A percentile compares a stretch with the other conserved stretches of the same genome.
These are phyloP conservation scores for Penicillium sp. DNA, from an alignment of 2,329 filamentous ascomycete species.

Conservation along the genomic window DNA sequence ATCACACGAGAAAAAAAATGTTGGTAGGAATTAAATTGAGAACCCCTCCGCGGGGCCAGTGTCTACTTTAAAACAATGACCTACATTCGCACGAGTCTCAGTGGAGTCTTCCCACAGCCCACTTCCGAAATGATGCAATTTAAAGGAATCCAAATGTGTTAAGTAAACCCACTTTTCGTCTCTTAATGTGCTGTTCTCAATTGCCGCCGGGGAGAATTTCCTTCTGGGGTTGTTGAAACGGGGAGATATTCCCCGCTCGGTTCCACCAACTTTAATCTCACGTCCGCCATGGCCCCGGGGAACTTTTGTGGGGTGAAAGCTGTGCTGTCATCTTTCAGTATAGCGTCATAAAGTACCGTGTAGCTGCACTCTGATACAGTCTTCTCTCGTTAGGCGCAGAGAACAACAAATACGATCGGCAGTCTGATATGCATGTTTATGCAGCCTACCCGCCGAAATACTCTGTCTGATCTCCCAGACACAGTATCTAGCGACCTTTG, in stretches of 20 bases:
- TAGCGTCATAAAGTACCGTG: not conserved
- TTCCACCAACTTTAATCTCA: not conserved
- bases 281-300: not conserved
- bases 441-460: not conserved
- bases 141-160: not conserved
- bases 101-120: not conserved
- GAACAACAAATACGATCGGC: not conserved
- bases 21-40: too few species aligned
- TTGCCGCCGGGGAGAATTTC: not conserved
- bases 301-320: too few species aligned
- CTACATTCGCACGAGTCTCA: not conserved
- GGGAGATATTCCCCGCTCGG: not conserved
- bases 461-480: not conserved
- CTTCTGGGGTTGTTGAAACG: not conserved
- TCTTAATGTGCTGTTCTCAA: not conserved
- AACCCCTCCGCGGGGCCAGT: not conserved
- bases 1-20: too few species aligned
- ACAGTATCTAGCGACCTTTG: not conserved
- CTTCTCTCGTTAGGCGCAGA: not conserved
- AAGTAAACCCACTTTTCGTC: not conserved
- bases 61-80: not conserved
- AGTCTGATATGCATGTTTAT: not conserved
- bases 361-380: not conserved
- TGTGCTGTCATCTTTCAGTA: too few species aligned
- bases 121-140: not conserved